phyloP scores from a whole-genome alignment of 2,329 filamentous ascomycete species.

The Alternaria gaisen region DNA sequence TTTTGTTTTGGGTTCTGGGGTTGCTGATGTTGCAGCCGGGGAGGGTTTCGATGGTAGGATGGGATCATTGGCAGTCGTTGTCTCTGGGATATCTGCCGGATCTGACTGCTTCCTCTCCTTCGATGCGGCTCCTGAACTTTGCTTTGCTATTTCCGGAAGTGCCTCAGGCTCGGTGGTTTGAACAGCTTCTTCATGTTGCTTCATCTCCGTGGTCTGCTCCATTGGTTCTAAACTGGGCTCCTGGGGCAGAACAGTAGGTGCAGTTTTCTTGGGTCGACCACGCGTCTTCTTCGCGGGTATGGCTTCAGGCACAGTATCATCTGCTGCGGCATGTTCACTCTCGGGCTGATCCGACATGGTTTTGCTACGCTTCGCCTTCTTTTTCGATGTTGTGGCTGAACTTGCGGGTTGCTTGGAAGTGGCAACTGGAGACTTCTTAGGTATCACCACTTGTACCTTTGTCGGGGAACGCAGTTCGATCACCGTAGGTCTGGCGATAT shows the following conservation, averaged over 20 bases:
- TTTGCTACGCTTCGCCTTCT: constrained; percentile 36
- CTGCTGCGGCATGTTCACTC: neutral
- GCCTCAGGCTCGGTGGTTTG: constrained; percentile 14
- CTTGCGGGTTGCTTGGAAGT: constrained; percentile 7
- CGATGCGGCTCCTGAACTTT: neutral
- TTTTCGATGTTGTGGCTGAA: constrained; percentile 4
- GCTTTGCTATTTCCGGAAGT: neutral
- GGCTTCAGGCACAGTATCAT: neutral
- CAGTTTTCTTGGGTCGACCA: constrained; percentile 43
- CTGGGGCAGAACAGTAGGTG: constrained; percentile 4
- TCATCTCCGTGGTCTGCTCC: constrained; percentile 1
- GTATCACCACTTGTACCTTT: constrained; percentile 38
- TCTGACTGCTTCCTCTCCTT: neutral
- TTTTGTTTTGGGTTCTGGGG: constrained; percentile 29
- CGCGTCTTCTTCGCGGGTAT: constrained; percentile 39
- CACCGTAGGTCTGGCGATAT: neutral
- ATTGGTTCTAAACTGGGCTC: constrained; percentile 12
- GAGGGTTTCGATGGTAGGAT: neutral
- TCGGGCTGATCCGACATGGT: constrained; percentile 28
- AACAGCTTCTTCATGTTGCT: neutral
- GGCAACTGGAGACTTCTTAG: constrained; percentile 19
- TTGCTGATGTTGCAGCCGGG: constrained; percentile 10
- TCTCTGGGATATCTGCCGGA: neutral
- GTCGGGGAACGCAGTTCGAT: constrained; percentile 8
- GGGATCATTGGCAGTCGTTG: neutral